Conservation (phyloP, 345 rosid genomes). For the Brassica juncea region DNA sequence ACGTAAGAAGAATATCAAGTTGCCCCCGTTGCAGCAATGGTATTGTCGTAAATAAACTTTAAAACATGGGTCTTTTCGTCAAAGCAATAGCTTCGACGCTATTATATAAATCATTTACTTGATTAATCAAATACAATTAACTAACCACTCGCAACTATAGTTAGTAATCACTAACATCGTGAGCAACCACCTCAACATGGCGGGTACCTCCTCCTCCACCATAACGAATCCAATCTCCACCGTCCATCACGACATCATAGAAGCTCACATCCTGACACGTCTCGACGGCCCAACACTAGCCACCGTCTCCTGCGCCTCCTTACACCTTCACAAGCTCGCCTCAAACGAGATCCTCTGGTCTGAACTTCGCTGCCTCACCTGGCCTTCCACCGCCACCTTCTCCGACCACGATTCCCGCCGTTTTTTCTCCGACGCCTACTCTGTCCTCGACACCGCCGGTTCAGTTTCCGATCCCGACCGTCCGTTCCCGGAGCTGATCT, state of each 20-base stretch:
- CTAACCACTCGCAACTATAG: constrained; percentile 22
- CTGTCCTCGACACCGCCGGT: constrained; percentile 15
- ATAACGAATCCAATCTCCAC: constrained; percentile 35
- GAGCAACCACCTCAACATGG: neutral
- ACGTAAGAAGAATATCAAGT: constrained; percentile 1
- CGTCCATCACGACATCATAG: constrained; percentile 62
- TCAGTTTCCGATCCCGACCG: constrained; percentile 23
- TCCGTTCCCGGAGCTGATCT: constrained; percentile 49
- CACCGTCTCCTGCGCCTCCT: constrained; percentile 57
- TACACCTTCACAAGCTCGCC: constrained; percentile 53
- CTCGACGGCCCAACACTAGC: constrained; percentile 74
- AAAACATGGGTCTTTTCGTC: neutral
- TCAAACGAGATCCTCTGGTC: constrained; percentile 56
- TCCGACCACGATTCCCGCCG: constrained; percentile 63
- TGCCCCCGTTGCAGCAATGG: neutral
- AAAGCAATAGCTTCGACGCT: neutral
- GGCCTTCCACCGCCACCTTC: constrained; percentile 74
- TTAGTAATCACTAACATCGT: constrained; percentile 13
- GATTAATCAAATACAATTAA: neutral
- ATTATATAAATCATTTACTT: constrained; percentile 12
- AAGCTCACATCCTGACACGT: constrained; percentile 60
- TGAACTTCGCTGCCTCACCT: constrained; percentile 53
- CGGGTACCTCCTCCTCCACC: neutral
- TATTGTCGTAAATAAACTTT: constrained; percentile 1
- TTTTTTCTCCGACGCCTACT: constrained; percentile 67